Conservation (phyloP, 2,329 filamentous ascomycete species). For the Beauveria brongniartii region DNA sequence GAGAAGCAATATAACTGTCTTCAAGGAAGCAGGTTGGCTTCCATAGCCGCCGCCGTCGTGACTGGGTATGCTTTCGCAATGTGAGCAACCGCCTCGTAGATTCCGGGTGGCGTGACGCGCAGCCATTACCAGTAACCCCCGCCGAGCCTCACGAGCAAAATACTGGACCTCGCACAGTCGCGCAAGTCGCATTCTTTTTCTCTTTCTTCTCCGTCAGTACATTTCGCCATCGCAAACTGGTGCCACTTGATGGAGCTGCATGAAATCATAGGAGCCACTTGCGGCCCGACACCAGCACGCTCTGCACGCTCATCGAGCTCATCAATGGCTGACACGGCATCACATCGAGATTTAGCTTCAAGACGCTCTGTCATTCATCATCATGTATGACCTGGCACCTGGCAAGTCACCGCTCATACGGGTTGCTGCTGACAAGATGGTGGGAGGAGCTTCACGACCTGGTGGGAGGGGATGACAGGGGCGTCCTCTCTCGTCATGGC, state of each 20-base stretch:
- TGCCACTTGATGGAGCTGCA: slow-evolving; percentile 5
- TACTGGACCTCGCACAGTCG: slow-evolving; percentile 1
- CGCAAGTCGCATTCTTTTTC: not conserved
- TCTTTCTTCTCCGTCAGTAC: not conserved
- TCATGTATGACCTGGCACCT: no score
- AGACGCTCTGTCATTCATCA: no score
- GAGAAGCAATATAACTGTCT: no score
- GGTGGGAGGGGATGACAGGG: slow-evolving; percentile 3
- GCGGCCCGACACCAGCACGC: not conserved
- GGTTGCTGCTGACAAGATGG: not conserved
- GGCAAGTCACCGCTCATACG: not conserved
- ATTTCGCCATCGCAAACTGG: not conserved
- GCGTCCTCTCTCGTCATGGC: not conserved
- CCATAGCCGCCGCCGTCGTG: not conserved
- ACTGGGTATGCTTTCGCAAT: not conserved
- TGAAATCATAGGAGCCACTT: slow-evolving; percentile 8
- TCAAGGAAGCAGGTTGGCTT: no score
- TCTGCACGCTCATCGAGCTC: not conserved
- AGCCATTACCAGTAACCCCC: not conserved
- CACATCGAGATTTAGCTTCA: not conserved
- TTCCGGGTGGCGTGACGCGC: not conserved
- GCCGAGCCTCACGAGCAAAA: slow-evolving; percentile 1
- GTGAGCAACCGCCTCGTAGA: not conserved
- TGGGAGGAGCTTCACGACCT: not conserved
- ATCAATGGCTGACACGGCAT: not conserved